These are phyloP conservation scores for Clonostachys rhizophaga DNA, from an alignment of 2,329 filamentous ascomycete genomes.

Conservation along the genomic window DNA sequence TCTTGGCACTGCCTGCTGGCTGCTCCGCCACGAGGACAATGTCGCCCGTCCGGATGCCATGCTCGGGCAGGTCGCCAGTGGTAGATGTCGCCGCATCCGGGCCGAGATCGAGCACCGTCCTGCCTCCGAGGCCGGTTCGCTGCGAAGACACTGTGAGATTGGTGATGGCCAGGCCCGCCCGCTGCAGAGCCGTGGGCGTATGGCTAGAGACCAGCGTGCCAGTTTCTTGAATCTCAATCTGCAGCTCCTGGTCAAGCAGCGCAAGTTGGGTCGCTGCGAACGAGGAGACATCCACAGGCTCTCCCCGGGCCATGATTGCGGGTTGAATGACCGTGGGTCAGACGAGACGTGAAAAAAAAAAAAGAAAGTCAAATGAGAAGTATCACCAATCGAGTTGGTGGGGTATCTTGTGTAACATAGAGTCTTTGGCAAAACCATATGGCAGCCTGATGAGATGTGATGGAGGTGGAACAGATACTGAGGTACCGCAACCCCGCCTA, in stretches of 20 bases:
- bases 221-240: slow-evolving; percentile 68
- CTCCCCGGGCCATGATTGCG: slow-evolving; percentile 24
- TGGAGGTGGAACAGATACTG: background rate
- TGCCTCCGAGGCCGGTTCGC: slow-evolving; percentile 88
- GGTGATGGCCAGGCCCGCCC: slow-evolving; percentile 73
- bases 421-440: too few relatives aligned
- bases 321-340: background rate
- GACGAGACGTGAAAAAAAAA: background rate
- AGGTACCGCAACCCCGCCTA: background rate
- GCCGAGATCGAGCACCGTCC: slow-evolving; percentile 77
- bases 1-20: slow-evolving; percentile 66
- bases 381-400: too few relatives aligned
- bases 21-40: slow-evolving; percentile 75
- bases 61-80: slow-evolving; percentile 59
- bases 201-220: slow-evolving; percentile 61
- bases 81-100: slow-evolving; percentile 64
- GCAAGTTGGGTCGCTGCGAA: slow-evolving; percentile 69
- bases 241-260: slow-evolving; percentile 67
- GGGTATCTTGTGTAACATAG: too few relatives aligned
- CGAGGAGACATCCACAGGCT: slow-evolving; percentile 55
- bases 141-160: slow-evolving; percentile 72
- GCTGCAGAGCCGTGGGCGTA: slow-evolving; percentile 64
- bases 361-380: too few relatives aligned
- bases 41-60: slow-evolving; percentile 72
- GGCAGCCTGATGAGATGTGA: background rate